Percentiles rank a stretch among this genome's conserved stretches.
Conservation (phyloP, 805 yeast genomes). For the Priceomyces haplophilus region DNA sequence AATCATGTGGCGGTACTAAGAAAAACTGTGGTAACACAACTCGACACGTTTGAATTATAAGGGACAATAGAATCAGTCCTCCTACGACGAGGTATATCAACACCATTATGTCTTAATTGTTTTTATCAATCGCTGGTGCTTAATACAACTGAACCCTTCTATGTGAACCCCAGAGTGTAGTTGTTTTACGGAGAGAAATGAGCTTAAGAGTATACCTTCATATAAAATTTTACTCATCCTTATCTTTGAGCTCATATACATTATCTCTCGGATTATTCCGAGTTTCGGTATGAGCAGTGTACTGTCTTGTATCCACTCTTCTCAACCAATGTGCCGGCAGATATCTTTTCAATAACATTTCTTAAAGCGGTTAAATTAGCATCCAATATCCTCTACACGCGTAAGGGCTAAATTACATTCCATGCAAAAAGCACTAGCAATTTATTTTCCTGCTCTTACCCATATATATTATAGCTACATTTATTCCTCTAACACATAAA, state of each 20-base stretch:
- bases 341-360: constrained; percentile 7
- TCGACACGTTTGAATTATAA: constrained; percentile 18
- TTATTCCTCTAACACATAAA: constrained; percentile 1
- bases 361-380: constrained; percentile 10
- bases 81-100: constrained; percentile 7
- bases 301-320: too few species aligned
- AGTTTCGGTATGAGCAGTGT: not conserved
- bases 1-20: constrained; percentile 37
- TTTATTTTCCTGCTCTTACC: not conserved
- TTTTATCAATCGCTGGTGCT: too few species aligned
- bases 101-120: not conserved
- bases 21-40: constrained; percentile 32
- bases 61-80: constrained; percentile 8
- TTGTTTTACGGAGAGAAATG: too few species aligned
- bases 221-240: too few species aligned
- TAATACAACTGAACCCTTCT: too few species aligned
- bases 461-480: not conserved
- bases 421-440: not conserved
- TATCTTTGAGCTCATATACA: not conserved
- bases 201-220: too few species aligned
- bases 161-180: too few species aligned
- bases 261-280: not conserved
- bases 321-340: too few species aligned
- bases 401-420: constrained; percentile 5
- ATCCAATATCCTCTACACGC: constrained; percentile 5